phyloP scores from a whole-genome alignment of 768 basidiomycete species.

The Antrodiella citrinella region DNA sequence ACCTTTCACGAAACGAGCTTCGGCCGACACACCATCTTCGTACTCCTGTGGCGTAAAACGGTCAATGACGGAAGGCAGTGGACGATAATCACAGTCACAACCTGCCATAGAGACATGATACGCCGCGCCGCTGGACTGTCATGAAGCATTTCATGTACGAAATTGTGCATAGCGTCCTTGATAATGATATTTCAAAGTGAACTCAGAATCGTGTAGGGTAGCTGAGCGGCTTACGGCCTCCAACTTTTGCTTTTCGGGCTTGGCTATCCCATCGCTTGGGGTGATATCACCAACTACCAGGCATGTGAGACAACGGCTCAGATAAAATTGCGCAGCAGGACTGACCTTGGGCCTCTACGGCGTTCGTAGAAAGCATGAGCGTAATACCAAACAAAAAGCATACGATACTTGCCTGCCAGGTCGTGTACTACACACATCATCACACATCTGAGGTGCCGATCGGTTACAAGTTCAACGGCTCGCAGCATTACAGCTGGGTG shows the following conservation, averaged over 20 bases:
- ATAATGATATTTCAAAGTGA: neutral
- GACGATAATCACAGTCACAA: slow-evolving; percentile 19
- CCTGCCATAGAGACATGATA: slow-evolving; percentile 68
- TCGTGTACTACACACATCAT: slow-evolving; percentile 93
- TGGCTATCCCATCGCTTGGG: slow-evolving; percentile 79
- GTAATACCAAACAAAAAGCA: too few species aligned
- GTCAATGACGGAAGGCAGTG: neutral
- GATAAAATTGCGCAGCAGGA: neutral
- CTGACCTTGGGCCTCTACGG: slow-evolving; percentile 80
- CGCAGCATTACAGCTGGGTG: too few species aligned
- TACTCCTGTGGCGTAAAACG: slow-evolving; percentile 52
- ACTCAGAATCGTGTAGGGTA: too few species aligned
- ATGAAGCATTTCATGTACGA: slow-evolving; percentile 86
- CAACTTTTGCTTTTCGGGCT: slow-evolving; percentile 67
- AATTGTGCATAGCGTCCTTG: slow-evolving; percentile 86
- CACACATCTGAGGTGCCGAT: slow-evolving; percentile 70
- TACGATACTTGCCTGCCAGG: slow-evolving; percentile 43
- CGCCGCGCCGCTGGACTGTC: slow-evolving; percentile 56
- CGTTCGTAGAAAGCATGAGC: too few species aligned
- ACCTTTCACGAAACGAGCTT: slow-evolving; percentile 88
- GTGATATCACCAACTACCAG: slow-evolving; percentile 86
- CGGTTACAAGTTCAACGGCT: too few species aligned
- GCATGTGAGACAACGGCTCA: neutral
- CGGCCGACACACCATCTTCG: slow-evolving; percentile 61
- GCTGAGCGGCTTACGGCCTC: slow-evolving; percentile 46